phyloP scores from a whole-genome alignment of 805 yeast species.

The Pichia gijzeniarum region DNA sequence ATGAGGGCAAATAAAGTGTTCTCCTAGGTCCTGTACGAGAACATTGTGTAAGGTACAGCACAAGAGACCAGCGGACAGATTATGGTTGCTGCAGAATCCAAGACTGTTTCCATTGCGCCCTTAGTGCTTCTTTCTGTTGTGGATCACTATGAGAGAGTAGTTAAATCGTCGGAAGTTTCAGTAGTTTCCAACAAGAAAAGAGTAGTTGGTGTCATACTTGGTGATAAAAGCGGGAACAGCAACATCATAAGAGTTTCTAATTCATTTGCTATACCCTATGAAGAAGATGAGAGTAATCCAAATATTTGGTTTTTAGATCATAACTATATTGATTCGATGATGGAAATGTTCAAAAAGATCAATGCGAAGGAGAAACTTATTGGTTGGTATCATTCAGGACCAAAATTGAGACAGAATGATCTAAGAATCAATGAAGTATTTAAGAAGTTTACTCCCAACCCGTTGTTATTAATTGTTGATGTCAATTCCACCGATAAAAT shows the following conservation, averaged over 20 bases:
- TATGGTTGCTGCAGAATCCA: slow-evolving; percentile 3
- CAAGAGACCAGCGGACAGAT: not conserved
- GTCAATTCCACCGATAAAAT: slow-evolving; percentile 72
- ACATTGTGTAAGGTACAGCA: not conserved
- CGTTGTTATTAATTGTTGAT: slow-evolving; percentile 84
- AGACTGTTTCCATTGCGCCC: slow-evolving; percentile 88
- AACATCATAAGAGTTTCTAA: slow-evolving; percentile 66
- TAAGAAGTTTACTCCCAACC: slow-evolving; percentile 74
- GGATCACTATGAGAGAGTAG: slow-evolving; percentile 88
- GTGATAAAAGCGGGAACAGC: slow-evolving; percentile 52
- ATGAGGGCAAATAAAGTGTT: too few species aligned
- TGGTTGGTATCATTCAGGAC: slow-evolving; percentile 99
- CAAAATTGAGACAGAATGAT: slow-evolving; percentile 82
- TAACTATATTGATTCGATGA: slow-evolving; percentile 92
- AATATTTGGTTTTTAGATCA: slow-evolving; percentile 97
- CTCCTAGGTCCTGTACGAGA: too few species aligned
- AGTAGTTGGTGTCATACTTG: slow-evolving; percentile 90
- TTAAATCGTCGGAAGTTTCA: slow-evolving; percentile 36
- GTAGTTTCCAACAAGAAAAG: slow-evolving; percentile 47
- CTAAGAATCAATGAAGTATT: slow-evolving; percentile 86
- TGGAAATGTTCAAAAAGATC: slow-evolving; percentile 95
- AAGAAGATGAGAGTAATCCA: slow-evolving; percentile 88
- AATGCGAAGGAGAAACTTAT: slow-evolving; percentile 93
- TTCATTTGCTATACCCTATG: slow-evolving; percentile 95
- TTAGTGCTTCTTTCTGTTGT: slow-evolving; percentile 88